Evolutionary conservation across 2,329 filamentous ascomycete genomes (phyloP).

Genomic region (Colletotrichum sp.): DNA sequence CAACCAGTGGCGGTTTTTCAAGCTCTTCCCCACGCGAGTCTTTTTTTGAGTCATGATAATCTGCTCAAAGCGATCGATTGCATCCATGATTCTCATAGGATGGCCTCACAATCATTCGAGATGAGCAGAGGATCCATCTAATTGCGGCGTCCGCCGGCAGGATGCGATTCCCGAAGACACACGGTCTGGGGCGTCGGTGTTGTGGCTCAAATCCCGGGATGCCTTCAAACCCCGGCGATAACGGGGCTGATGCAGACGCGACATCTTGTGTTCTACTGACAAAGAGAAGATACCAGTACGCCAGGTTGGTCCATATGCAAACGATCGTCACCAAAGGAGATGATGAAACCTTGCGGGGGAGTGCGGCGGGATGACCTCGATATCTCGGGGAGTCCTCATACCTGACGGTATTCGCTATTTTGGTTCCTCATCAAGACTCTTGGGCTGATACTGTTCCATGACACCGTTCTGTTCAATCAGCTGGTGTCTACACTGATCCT

Average conservation of each 20-base stretch:
- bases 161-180: background rate
- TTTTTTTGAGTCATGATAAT: background rate
- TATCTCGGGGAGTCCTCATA: background rate
- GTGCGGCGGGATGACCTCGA: background rate
- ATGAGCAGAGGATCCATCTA: background rate
- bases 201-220: constrained; percentile 23
- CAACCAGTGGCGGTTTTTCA: background rate
- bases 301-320: background rate
- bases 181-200: background rate
- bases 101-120: background rate
- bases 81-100: background rate
- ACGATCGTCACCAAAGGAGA: background rate
- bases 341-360: background rate
- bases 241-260: background rate
- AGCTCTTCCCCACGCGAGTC: background rate
- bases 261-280: background rate
- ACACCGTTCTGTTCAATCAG: background rate
- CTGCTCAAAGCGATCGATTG: background rate
- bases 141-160: background rate
- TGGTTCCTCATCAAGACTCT: background rate
- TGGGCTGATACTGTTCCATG: background rate
- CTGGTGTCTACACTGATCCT: background rate
- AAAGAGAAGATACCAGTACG: background rate
- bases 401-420: background rate
- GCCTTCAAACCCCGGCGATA: constrained; percentile 22